These are phyloP conservation scores for Closterium sp. DNA, from an alignment of 139 green algal genomes.

Conservation along the genomic window DNA sequence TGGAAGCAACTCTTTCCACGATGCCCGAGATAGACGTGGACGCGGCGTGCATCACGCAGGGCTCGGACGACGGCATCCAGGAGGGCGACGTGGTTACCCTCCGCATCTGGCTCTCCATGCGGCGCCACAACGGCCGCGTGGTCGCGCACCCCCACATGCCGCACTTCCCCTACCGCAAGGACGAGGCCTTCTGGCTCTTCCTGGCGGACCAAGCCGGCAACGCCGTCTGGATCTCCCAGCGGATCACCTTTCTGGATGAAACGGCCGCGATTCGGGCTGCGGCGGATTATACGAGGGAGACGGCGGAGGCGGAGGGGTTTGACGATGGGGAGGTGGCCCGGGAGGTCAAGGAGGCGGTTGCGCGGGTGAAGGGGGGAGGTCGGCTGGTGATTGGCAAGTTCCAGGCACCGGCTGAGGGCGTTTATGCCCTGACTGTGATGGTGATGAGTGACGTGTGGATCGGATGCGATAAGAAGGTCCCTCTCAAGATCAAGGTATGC, in stretches of 20 bases:
- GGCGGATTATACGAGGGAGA: conserved; percentile 9
- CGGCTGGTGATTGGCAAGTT: conserved; percentile 45
- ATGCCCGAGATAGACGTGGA: conserved; percentile 39
- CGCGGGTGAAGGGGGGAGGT: conserved; percentile 15
- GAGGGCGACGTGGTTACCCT: conserved; percentile 53
- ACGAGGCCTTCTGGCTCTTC: conserved; percentile 58
- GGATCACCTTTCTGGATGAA: conserved; percentile 41
- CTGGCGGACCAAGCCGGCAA: conserved; percentile 44
- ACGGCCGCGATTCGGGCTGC: conserved; percentile 4
- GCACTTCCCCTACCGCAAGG: conserved; percentile 50
- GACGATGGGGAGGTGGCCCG: conserved; percentile 17
- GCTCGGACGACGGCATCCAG: conserved; percentile 44
- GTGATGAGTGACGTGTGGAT: conserved; percentile 81
- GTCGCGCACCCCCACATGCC: conserved; percentile 39
- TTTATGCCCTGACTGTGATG: conserved; percentile 27
- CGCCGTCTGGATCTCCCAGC: conserved; percentile 24
- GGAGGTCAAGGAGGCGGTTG: conserved; percentile 15
- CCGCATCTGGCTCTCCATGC: conserved; percentile 40
- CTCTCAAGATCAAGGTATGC: conserved; percentile 60
- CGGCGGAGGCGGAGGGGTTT: conserved; percentile 26
- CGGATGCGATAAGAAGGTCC: conserved; percentile 68
- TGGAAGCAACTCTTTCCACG: conserved; percentile 27
- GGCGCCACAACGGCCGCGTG: neutral
- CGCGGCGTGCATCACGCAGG: conserved; percentile 28
- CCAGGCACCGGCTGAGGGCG: conserved; percentile 24